Evolutionary conservation across 2,329 filamentous ascomycete genomes (phyloP), one percentile per base, ranked within the genome.

Genomic region (Moelleriella libera): DNA sequence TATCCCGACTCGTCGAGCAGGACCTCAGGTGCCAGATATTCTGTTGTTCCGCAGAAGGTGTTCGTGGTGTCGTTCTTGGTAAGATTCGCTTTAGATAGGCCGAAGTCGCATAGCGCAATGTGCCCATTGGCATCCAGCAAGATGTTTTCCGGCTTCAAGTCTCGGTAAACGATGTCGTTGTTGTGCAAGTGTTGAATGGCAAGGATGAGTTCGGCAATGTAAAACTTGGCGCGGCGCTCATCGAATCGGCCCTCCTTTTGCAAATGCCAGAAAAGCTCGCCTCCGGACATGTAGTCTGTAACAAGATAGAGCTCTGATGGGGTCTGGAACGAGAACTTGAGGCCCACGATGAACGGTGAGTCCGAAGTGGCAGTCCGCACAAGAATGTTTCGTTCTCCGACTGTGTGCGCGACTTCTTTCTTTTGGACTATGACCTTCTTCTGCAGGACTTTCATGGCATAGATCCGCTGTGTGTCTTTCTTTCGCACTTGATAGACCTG

Each of bases 381-480:
- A 44, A 98, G 74, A 54, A 98, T 98, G 61, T 98, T 98, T 50
- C 92, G 80, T 68, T 98, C 92, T 54, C 92, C 92, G 39, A 98
- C 82, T 0, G 92, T 98, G 63, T 98, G 92, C 12, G 90, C 88
- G 45, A 98, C 88, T 65, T 98, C 92, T 68, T 98, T 98, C 78
- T 98, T 98, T 68, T 98, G 92, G 30, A 98, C 92, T 59, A 98
- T 98, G 47, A 98, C 92, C 73, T 98, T 98, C 75, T 98, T 98
- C 45, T 92, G 96, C 32, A 98, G 72, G 2, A 98, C 90, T 67
- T 98, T 98, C 92, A 98, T 98, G 52, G 92, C 92, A 60, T 98
- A 98, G 51, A 98, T 96, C 43, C 92, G 83, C 58, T 82, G 81
- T 0, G 90, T 96, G 63, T 98, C 92, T 71, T 87, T 92, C 76